Conservation (phyloP, 805 yeast genomes). For the Ogataea naganishii region DNA sequence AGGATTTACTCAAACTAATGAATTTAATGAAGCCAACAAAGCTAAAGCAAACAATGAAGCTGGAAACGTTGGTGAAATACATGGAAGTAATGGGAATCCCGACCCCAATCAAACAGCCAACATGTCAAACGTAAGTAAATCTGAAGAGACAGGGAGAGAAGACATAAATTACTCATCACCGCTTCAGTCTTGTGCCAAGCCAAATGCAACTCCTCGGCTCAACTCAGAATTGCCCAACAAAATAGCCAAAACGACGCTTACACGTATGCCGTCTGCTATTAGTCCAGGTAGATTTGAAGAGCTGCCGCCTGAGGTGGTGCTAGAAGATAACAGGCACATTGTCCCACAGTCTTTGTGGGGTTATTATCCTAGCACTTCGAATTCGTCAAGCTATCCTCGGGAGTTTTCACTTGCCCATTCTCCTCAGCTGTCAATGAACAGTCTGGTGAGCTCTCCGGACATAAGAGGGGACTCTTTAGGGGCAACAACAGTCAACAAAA, state of each 20-base stretch:
- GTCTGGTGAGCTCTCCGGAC: no score
- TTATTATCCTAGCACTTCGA: constrained; percentile 43
- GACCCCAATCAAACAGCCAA: no score
- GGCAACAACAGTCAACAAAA: constrained; percentile 62
- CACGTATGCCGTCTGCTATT: no score
- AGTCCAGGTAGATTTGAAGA: constrained; percentile 7
- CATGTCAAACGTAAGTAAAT: no score
- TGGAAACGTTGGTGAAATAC: no score
- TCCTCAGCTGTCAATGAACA: constrained; percentile 7
- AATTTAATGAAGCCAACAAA: background rate
- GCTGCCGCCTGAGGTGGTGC: constrained; percentile 69
- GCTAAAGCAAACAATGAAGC: background rate
- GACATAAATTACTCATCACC: no score
- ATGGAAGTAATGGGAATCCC: no score
- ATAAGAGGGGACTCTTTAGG: no score
- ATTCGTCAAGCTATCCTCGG: constrained; percentile 12
- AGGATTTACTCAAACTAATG: no score
- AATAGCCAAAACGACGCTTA: background rate
- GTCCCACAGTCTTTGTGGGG: constrained; percentile 75
- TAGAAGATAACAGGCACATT: constrained; percentile 88
- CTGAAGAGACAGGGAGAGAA: no score
- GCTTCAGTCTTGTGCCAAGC: no score
- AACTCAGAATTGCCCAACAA: background rate
- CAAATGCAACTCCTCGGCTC: no score
- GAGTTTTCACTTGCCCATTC: constrained; percentile 1